These are phyloP conservation scores for Flaveria trinervia DNA, from an alignment of 129 eudicot genomes.

Conservation along the genomic window DNA sequence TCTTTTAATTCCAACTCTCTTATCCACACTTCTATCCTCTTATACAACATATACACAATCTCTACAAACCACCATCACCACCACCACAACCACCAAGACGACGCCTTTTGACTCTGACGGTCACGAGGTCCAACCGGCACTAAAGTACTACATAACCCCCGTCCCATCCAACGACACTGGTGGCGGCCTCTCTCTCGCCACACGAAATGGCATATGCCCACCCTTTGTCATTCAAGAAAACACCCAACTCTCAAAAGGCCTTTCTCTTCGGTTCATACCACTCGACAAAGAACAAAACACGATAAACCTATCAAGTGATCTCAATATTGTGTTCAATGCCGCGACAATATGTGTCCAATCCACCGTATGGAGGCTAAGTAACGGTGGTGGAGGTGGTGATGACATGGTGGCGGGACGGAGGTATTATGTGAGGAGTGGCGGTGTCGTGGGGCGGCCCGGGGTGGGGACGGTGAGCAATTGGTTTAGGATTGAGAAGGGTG, in stretches of 20 bases:
- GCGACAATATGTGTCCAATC: conserved; percentile 71
- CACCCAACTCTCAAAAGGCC: conserved; percentile 47
- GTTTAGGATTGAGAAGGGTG: conserved; percentile 68
- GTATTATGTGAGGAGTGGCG: conserved; percentile 60
- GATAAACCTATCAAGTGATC: conserved; percentile 51
- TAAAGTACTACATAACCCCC: conserved; percentile 48
- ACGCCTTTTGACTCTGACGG: conserved; percentile 52
- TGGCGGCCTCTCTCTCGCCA: conserved; percentile 64
- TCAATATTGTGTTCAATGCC: conserved; percentile 66
- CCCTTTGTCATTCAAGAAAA: conserved; percentile 58
- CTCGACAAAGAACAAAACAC: conserved; percentile 38
- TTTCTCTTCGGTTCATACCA: conserved; percentile 50
- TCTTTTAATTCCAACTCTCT: conserved; percentile 22
- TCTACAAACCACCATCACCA: conserved; percentile 9
- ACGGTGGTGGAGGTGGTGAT: conserved; percentile 16
- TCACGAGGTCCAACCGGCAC: conserved; percentile 43
- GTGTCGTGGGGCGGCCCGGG: conserved; percentile 63
- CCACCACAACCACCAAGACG: neutral
- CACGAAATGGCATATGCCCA: conserved; percentile 58
- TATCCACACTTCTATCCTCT: conserved; percentile 27
- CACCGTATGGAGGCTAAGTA: conserved; percentile 60
- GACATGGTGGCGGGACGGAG: conserved; percentile 39
- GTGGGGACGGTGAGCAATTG: conserved; percentile 56
- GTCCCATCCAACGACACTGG: conserved; percentile 34
- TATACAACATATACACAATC: conserved; percentile 23